phyloP scores from a whole-genome alignment of 768 basidiomycete genomes.

The Pleurotus citrinopileatus region DNA sequence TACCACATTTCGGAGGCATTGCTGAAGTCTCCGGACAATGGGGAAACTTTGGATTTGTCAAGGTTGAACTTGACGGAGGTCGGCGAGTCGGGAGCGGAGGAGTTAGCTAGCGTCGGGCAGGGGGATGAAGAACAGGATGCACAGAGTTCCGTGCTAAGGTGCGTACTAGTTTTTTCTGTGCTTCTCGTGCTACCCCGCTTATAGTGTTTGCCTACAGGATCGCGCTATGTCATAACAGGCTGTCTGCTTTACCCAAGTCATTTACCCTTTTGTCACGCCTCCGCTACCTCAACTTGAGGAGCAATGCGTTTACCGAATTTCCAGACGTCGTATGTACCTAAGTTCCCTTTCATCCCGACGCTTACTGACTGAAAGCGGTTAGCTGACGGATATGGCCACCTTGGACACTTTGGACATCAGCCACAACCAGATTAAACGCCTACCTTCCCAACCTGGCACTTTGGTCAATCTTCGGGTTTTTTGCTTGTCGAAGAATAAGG shows the following conservation, averaged over 20 bases:
- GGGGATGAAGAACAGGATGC: conserved; percentile 38
- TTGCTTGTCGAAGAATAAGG: conserved; percentile 81
- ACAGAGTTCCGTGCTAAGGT: conserved; percentile 62
- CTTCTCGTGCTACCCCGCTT: conserved; percentile 1
- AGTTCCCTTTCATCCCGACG: conserved; percentile 27
- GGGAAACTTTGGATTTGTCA: conserved; percentile 82
- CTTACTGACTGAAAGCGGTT: conserved; percentile 8
- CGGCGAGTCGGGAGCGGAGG: conserved; percentile 69
- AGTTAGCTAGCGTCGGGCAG: conserved; percentile 63
- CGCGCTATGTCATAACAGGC: conserved; percentile 81
- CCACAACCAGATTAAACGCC: conserved; percentile 80
- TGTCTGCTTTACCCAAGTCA: conserved; percentile 72
- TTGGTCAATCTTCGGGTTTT: conserved; percentile 80
- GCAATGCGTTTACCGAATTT: conserved; percentile 78
- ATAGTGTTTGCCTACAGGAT: conserved; percentile 48
- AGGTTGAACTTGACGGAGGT: conserved; percentile 78
- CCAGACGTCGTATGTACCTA: conserved; percentile 68
- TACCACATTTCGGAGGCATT: conserved; percentile 63
- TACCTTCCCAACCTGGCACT: conserved; percentile 80
- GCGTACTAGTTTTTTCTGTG: conserved; percentile 15
- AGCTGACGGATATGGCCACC: conserved; percentile 83
- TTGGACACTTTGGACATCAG: conserved; percentile 95
- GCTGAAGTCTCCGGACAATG: conserved; percentile 66
- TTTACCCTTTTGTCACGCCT: conserved; percentile 72
- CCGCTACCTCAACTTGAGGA: conserved; percentile 84